Conservation (phyloP, 2,329 filamentous ascomycete genomes). For the Cladosporium sphaerospermum region DNA sequence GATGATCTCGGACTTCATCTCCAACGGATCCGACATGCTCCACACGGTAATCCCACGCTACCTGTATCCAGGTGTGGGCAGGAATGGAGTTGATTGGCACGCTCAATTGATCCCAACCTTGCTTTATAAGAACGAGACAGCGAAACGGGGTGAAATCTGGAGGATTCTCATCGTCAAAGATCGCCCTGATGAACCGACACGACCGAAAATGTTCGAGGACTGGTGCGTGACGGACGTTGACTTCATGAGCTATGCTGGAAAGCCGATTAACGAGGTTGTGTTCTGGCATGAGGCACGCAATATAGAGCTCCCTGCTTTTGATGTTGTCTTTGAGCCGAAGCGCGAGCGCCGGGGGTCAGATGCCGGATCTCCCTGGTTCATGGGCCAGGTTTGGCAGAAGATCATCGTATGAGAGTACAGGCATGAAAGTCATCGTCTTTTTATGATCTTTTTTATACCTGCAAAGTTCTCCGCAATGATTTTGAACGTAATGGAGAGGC, state of each 20-base stretch:
- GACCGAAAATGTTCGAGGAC: background rate
- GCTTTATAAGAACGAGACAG: conserved; percentile 22
- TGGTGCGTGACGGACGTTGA: conserved; percentile 25
- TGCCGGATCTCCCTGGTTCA: too few relatives aligned
- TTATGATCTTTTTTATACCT: too few relatives aligned
- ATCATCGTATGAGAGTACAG: too few relatives aligned
- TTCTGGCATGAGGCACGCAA: conserved; percentile 22
- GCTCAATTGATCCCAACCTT: conserved; percentile 24
- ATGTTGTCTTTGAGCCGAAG: conserved; percentile 16
- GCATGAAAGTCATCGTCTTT: too few relatives aligned
- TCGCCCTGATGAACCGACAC: conserved; percentile 1
- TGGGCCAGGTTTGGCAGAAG: too few relatives aligned
- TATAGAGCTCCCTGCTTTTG: conserved; percentile 25
- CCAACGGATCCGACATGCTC: conserved; percentile 23
- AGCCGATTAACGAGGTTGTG: conserved; percentile 25
- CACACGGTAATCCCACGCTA: background rate
- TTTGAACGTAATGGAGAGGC: too few relatives aligned
- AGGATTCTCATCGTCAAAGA: conserved; percentile 18
- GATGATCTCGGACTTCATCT: conserved; percentile 19
- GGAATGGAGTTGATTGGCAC: conserved; percentile 13
- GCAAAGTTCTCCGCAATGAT: too few relatives aligned
- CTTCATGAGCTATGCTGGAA: conserved; percentile 19
- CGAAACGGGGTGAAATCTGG: conserved; percentile 25
- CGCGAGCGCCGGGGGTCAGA: too few relatives aligned
- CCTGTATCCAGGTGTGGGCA: background rate